Conservation (phyloP, 129 eudicot species). For the Flaveria sonorensis region DNA sequence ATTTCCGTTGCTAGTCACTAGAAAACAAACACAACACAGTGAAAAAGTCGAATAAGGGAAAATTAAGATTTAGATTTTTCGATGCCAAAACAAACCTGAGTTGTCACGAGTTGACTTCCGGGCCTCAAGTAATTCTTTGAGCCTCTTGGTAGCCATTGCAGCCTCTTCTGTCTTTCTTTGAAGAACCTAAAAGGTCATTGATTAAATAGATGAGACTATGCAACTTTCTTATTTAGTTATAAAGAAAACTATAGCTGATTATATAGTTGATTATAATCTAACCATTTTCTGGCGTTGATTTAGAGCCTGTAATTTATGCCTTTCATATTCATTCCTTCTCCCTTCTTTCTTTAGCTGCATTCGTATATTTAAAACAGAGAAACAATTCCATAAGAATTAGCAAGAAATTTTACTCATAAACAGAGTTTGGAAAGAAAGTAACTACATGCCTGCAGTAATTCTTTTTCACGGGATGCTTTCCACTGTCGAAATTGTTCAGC, state of each 20-base stretch:
- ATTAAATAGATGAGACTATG: slow-evolving; percentile 3
- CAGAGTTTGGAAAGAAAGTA: slow-evolving; percentile 2
- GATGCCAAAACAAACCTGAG: slow-evolving; percentile 50
- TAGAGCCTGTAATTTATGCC: slow-evolving; percentile 91
- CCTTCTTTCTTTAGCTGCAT: slow-evolving; percentile 94
- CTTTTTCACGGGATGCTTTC: slow-evolving; percentile 99
- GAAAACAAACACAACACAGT: slow-evolving; percentile 14
- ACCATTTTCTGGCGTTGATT: slow-evolving; percentile 99
- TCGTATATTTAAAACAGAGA: neutral
- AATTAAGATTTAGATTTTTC: neutral
- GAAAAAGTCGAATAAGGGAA: neutral
- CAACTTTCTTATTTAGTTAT: neutral
- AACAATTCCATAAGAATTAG: neutral
- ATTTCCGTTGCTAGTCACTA: slow-evolving; percentile 73
- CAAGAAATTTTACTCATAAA: slow-evolving; percentile 10
- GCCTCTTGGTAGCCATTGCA: slow-evolving; percentile 98
- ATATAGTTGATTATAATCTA: slow-evolving; percentile 30
- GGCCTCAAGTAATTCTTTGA: slow-evolving; percentile 94
- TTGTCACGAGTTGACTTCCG: slow-evolving; percentile 91
- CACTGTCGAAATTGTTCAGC: slow-evolving; percentile 97
- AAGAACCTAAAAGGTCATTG: slow-evolving; percentile 64
- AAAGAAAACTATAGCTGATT: neutral
- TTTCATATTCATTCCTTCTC: slow-evolving; percentile 90
- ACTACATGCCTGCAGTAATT: slow-evolving; percentile 71
- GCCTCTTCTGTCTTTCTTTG: slow-evolving; percentile 99